A percentile compares a stretch with the other conserved stretches of the same genome.
Conservation (phyloP, 257 asterid species). For the Capsicum chinense region DNA sequence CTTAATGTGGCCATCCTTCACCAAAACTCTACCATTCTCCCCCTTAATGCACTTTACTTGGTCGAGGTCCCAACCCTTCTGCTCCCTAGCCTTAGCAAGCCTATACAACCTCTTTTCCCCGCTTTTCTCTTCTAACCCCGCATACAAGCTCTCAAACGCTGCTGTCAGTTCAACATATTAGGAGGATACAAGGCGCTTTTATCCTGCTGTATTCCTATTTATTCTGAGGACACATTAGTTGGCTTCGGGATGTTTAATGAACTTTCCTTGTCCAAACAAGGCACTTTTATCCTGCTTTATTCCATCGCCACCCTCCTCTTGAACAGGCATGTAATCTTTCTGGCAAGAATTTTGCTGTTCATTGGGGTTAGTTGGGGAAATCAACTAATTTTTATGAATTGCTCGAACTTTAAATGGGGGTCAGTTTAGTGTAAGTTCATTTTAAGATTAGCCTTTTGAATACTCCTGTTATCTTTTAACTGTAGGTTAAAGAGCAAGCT, state of each 20-base stretch:
- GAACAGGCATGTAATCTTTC: slow-evolving; percentile 20
- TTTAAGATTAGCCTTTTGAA: slow-evolving; percentile 21
- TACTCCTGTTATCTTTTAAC: slow-evolving; percentile 17
- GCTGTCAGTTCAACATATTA: too few species aligned
- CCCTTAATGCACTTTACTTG: too few species aligned
- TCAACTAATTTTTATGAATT: not conserved
- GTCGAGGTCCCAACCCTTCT: too few species aligned
- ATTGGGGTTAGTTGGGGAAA: slow-evolving; percentile 9
- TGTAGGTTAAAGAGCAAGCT: slow-evolving; percentile 85
- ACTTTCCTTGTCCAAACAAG: slow-evolving; percentile 18
- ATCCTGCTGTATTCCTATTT: too few species aligned
- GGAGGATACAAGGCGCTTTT: too few species aligned
- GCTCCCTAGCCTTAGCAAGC: too few species aligned
- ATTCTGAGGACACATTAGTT: too few species aligned
- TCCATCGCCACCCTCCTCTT: slow-evolving; percentile 4
- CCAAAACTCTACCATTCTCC: too few species aligned
- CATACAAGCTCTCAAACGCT: too few species aligned
- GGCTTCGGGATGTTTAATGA: not conserved
- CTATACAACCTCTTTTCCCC: too few species aligned
- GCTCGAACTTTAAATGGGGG: not conserved
- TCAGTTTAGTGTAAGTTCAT: not conserved
- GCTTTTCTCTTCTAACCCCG: too few species aligned
- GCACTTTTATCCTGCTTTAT: not conserved
- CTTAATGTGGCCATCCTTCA: too few species aligned
- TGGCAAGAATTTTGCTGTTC: slow-evolving; percentile 17